A percentile compares a stretch with the other conserved stretches of the same genome.
phyloP scores from a whole-genome alignment of 495 filamentous ascomycete genomes.

The Chaetomium tenue region DNA sequence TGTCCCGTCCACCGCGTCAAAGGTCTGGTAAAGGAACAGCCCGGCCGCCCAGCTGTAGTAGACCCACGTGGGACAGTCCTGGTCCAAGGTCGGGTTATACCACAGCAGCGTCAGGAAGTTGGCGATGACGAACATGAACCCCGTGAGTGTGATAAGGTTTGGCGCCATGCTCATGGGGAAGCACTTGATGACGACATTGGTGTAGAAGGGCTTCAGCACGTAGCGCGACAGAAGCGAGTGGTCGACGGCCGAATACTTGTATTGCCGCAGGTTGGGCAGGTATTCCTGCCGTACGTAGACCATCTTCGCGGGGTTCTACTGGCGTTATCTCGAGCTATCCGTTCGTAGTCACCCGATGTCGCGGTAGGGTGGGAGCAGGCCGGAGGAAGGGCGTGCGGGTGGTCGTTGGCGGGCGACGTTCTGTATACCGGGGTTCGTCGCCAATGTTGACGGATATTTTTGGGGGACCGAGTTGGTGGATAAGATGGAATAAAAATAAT shows the following conservation, averaged over 20 bases:
- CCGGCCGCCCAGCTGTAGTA: slow-evolving; percentile 88
- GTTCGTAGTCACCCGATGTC: background rate
- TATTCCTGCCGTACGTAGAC: slow-evolving; percentile 90
- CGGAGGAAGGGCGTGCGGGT: background rate
- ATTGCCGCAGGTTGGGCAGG: slow-evolving; percentile 81
- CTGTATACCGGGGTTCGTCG: background rate
- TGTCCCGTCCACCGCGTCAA: slow-evolving; percentile 93
- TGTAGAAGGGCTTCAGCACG: slow-evolving; percentile 96
- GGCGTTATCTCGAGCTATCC: background rate
- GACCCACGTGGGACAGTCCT: slow-evolving; percentile 91
- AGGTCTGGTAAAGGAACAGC: slow-evolving; percentile 95
- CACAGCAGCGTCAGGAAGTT: slow-evolving; percentile 93
- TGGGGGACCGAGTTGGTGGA: background rate
- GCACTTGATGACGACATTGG: slow-evolving; percentile 83
- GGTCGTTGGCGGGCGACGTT: background rate
- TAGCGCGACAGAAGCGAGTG: slow-evolving; percentile 85
- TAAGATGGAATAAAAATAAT: background rate
- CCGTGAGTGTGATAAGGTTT: slow-evolving; percentile 80
- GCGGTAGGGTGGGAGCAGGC: background rate
- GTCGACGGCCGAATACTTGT: slow-evolving; percentile 91
- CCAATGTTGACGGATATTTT: background rate
- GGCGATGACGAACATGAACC: slow-evolving; percentile 85
- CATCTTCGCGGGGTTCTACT: slow-evolving; percentile 41
- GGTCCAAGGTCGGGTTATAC: slow-evolving; percentile 93
- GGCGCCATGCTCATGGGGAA: slow-evolving; percentile 96